A percentile compares a stretch with the other conserved stretches of the same genome.
Conservation (phyloP, 441 rosid genomes). For the Pelargonium hybrid region DNA sequence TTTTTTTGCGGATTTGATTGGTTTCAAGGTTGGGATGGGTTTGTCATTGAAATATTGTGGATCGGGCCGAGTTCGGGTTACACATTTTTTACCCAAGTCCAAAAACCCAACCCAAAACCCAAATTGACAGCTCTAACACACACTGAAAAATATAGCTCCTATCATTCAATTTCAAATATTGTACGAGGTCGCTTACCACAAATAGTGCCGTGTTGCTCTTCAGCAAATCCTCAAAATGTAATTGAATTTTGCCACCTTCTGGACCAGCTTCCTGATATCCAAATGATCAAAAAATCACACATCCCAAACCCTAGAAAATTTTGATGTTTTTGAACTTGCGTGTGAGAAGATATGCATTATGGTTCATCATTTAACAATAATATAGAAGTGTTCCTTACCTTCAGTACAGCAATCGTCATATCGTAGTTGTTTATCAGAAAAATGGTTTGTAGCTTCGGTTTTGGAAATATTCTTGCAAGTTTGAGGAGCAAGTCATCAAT, state of each 20-base stretch:
- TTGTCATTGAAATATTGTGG: no score
- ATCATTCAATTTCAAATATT: background rate
- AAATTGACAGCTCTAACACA: no score
- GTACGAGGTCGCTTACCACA: slow-evolving; percentile 46
- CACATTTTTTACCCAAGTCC: no score
- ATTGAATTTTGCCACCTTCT: slow-evolving; percentile 87
- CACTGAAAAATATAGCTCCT: no score
- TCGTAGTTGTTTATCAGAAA: slow-evolving; percentile 95
- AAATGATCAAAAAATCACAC: slow-evolving; percentile 18
- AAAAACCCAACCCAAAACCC: no score
- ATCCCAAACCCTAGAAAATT: background rate
- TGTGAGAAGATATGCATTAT: background rate
- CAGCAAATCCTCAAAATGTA: slow-evolving; percentile 82
- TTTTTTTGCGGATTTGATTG: no score
- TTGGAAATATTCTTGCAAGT: slow-evolving; percentile 72
- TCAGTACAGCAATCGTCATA: slow-evolving; percentile 82
- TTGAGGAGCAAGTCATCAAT: slow-evolving; percentile 77
- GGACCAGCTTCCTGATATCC: slow-evolving; percentile 79
- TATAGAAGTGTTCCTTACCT: slow-evolving; percentile 32
- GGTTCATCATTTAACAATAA: background rate
- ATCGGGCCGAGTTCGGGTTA: no score
- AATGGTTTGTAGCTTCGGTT: slow-evolving; percentile 66
- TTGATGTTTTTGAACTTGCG: background rate
- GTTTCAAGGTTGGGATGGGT: no score
- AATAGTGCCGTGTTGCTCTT: slow-evolving; percentile 83